Percentiles rank a stretch among this genome's conserved stretches.
Evolutionary conservation across 805 yeast species (phyloP).

Genomic region (Debaryomyces tyrocola): DNA sequence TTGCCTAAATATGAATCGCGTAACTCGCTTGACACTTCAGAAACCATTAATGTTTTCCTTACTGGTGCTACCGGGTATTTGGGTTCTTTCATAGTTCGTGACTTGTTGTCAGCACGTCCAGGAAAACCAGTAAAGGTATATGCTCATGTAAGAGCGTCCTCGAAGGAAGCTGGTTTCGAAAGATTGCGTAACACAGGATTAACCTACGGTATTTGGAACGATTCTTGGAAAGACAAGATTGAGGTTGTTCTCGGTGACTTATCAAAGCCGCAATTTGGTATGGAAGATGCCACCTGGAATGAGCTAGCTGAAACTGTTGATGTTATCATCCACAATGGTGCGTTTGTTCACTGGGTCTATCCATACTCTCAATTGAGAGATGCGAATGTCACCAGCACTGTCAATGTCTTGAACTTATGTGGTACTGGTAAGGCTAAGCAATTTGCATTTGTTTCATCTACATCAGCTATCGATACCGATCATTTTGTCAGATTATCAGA

Average conservation of each 20-base stretch:
- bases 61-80: slow-evolving; percentile 97
- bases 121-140: slow-evolving; percentile 54
- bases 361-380: slow-evolving; percentile 89
- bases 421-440: slow-evolving; percentile 78
- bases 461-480: slow-evolving; percentile 87
- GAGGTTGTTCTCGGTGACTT: slow-evolving; percentile 83
- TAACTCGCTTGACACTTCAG: slow-evolving; percentile 30
- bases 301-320: slow-evolving; percentile 62
- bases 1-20: slow-evolving; percentile 47
- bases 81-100: slow-evolving; percentile 85
- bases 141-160: slow-evolving; percentile 90
- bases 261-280: slow-evolving; percentile 70
- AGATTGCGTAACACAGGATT: slow-evolving; percentile 74
- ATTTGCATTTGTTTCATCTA: slow-evolving; percentile 91
- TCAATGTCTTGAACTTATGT: slow-evolving; percentile 79
- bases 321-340: slow-evolving; percentile 92
- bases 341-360: slow-evolving; percentile 97
- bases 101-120: slow-evolving; percentile 59
- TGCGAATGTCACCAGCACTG: slow-evolving; percentile 87
- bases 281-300: slow-evolving; percentile 57
- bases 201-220: slow-evolving; percentile 82
- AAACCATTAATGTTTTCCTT: slow-evolving; percentile 63
- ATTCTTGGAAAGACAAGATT: slow-evolving; percentile 54
- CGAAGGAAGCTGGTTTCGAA: slow-evolving; percentile 65
- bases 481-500: slow-evolving; percentile 80